phyloP scores from a whole-genome alignment of 2,329 filamentous ascomycete species.

The Monosporascus ibericus region DNA sequence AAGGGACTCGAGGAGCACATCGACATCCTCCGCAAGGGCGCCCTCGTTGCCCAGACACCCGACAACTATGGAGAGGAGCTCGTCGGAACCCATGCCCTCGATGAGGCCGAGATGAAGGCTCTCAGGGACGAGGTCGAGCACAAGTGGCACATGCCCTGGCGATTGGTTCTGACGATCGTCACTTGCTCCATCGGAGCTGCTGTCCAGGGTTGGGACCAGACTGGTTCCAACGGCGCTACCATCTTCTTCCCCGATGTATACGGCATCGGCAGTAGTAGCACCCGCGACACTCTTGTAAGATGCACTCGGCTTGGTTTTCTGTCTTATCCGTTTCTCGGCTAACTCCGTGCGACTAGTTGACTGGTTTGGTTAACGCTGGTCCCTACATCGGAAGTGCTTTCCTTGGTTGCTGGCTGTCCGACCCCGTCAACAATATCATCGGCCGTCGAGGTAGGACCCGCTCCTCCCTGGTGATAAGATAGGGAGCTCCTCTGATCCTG shows the following conservation, averaged over 20 bases:
- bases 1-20: constrained; percentile 55
- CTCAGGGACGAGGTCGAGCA: constrained; percentile 59
- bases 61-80: constrained; percentile 53
- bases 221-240: constrained; percentile 58
- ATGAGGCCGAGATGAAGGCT: constrained; percentile 51
- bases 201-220: constrained; percentile 66
- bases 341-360: constrained; percentile 29
- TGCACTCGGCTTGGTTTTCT: not conserved
- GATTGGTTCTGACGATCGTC: constrained; percentile 60
- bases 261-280: constrained; percentile 33
- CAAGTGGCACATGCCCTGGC: constrained; percentile 59
- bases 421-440: constrained; percentile 55
- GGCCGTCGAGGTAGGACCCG: constrained; percentile 42
- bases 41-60: constrained; percentile 68
- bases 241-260: constrained; percentile 53
- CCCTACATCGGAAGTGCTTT: constrained; percentile 40
- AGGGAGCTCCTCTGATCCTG: constrained; percentile 35
- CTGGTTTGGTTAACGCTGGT: constrained; percentile 51
- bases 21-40: constrained; percentile 58
- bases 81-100: constrained; percentile 48
- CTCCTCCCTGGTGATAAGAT: not conserved
- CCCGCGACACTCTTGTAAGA: constrained; percentile 23
- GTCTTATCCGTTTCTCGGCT: constrained; percentile 3
- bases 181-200: constrained; percentile 64
- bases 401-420: constrained; percentile 52